Conservation (phyloP, 805 yeast species). For the Hanseniaspora taiwanica region DNA sequence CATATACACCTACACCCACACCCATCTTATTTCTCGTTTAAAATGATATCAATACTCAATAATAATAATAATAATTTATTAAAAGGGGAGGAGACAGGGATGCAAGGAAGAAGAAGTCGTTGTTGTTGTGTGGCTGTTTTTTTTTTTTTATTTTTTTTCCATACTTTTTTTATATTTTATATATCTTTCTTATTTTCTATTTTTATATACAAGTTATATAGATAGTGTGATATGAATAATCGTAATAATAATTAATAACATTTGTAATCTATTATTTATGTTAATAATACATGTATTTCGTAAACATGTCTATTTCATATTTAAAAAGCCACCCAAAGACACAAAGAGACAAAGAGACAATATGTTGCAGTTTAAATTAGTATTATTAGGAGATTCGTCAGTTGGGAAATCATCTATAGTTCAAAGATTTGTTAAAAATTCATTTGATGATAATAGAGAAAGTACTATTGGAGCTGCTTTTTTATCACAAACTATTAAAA, state of each 20-base stretch:
- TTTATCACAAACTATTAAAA: slow-evolving; percentile 60
- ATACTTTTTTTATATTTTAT: neutral
- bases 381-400: slow-evolving; percentile 69
- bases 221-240: too few relatives aligned
- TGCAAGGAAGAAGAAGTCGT: too few relatives aligned
- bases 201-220: too few relatives aligned
- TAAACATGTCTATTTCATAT: neutral
- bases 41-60: too few relatives aligned
- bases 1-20: too few relatives aligned
- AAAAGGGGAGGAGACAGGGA: too few relatives aligned
- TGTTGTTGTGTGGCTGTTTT: neutral
- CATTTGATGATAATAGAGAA: slow-evolving; percentile 68
- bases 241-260: too few relatives aligned
- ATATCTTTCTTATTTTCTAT: too few relatives aligned
- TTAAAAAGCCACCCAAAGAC: neutral
- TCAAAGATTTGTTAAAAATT: slow-evolving; percentile 59
- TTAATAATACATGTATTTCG: too few relatives aligned
- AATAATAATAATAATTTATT: too few relatives aligned
- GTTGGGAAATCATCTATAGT: slow-evolving; percentile 76
- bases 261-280: too few relatives aligned
- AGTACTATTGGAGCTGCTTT: slow-evolving; percentile 99
- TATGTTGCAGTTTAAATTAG: slow-evolving; percentile 48
- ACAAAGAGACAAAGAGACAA: neutral
- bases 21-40: too few relatives aligned
- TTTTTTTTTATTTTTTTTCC: neutral